phyloP scores from a whole-genome alignment of 192 early-diverging fungal species.

The Coemansia sp. region DNA sequence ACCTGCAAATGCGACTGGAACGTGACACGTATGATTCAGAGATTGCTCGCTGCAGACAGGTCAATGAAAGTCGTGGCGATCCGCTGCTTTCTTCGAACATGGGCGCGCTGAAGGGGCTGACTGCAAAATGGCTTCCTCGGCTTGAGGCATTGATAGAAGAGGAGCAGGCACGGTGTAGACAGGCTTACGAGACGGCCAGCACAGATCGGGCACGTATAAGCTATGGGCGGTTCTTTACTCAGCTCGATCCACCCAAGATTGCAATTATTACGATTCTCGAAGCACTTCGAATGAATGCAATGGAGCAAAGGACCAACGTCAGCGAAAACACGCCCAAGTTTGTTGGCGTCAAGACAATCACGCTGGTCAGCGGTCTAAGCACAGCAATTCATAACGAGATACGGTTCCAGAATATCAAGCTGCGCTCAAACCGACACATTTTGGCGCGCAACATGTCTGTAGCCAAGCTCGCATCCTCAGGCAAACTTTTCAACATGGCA shows the following conservation, averaged over 20 bases:
- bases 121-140: slow-evolving; percentile 73
- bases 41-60: slow-evolving; percentile 60
- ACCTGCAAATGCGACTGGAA: slow-evolving; percentile 79
- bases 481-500: slow-evolving; percentile 78
- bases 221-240: slow-evolving; percentile 33
- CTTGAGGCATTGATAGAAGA: slow-evolving; percentile 67
- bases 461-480: slow-evolving; percentile 70
- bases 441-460: slow-evolving; percentile 53
- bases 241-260: slow-evolving; percentile 66
- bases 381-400: slow-evolving; percentile 80
- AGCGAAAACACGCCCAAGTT: slow-evolving; percentile 53
- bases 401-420: slow-evolving; percentile 72
- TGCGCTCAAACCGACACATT: slow-evolving; percentile 61
- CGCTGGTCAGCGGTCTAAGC: slow-evolving; percentile 57
- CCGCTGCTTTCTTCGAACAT: slow-evolving; percentile 56
- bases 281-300: slow-evolving; percentile 62
- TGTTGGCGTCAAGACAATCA: slow-evolving; percentile 56
- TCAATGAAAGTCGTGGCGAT: slow-evolving; percentile 57
- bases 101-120: slow-evolving; percentile 54
- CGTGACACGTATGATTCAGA: slow-evolving; percentile 76
- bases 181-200: slow-evolving; percentile 6
- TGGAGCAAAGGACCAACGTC: slow-evolving; percentile 13
- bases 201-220: slow-evolving; percentile 21
- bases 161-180: slow-evolving; percentile 59
- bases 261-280: slow-evolving; percentile 83